phyloP scores from a whole-genome alignment of 106 monocot species.

The Agapanthus africanus region DNA sequence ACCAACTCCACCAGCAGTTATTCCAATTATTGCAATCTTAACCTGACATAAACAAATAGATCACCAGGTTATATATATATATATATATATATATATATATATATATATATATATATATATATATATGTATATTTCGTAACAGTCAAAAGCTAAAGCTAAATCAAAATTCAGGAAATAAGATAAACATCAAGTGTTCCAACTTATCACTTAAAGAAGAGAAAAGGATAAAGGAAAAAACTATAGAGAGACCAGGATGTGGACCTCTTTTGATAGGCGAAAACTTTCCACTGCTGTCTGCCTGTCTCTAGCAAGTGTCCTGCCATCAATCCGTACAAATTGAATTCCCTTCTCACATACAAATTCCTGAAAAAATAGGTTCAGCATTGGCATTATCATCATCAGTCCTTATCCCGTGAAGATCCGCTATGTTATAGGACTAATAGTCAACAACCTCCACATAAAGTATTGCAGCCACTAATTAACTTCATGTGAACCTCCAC shows the following conservation, averaged over 20 bases:
- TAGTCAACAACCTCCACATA: neutral
- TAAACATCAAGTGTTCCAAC: neutral
- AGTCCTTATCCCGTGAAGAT: neutral
- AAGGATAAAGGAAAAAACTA: constrained; percentile 1
- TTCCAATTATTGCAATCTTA: constrained; percentile 91
- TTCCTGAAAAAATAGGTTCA: constrained; percentile 30
- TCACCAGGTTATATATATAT: neutral
- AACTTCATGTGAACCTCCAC: neutral
- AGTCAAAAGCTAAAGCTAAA: no score
- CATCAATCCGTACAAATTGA: constrained; percentile 93
- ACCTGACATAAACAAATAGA: constrained; percentile 38
- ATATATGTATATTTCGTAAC: no score
- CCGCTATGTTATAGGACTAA: neutral
- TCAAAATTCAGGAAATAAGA: constrained; percentile 1
- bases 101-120: no score
- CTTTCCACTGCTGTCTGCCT: constrained; percentile 73
- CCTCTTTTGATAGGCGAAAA: constrained; percentile 66
- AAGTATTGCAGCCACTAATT: neutral
- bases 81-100: no score
- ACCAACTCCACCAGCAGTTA: constrained; percentile 94
- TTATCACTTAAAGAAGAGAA: neutral
- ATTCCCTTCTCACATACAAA: constrained; percentile 69
- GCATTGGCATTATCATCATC: neutral
- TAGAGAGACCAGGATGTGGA: constrained; percentile 12
- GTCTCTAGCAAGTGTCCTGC: constrained; percentile 70